Percentiles rank a stretch among this genome's conserved stretches.
Evolutionary conservation across 768 basidiomycete species (phyloP).

Genomic region (Tylopilus sp.): DNA sequence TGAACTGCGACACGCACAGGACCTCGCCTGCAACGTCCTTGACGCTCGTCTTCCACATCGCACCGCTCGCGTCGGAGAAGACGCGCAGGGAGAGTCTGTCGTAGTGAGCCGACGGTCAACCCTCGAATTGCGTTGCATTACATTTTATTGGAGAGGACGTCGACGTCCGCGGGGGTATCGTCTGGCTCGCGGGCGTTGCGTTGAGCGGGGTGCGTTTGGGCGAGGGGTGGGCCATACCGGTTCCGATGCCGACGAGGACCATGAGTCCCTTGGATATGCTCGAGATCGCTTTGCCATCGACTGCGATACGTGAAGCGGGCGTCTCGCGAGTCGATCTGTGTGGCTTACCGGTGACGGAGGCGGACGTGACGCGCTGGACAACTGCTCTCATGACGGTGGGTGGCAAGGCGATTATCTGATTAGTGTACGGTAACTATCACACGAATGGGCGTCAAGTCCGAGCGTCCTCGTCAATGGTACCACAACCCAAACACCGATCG

Average conservation of each 20-base stretch:
- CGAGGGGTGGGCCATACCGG: conserved; percentile 45
- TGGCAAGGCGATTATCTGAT: not conserved
- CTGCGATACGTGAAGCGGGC: conserved; percentile 38
- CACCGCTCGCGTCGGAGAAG: conserved; percentile 59
- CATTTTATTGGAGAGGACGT: conserved; percentile 81
- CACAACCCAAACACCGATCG: conserved; percentile 83
- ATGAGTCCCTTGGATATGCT: conserved; percentile 82
- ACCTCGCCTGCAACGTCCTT: conserved; percentile 89
- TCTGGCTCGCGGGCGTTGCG: conserved; percentile 47
- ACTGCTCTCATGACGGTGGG: conserved; percentile 68
- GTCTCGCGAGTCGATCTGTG: not conserved
- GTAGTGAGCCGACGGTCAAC: conserved; percentile 4
- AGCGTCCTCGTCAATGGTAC: conserved; percentile 47
- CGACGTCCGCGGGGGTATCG: conserved; percentile 74
- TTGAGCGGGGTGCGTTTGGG: conserved; percentile 2
- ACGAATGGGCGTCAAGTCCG: conserved; percentile 3
- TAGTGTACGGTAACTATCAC: not conserved
- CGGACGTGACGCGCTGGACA: conserved; percentile 77
- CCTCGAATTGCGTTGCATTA: conserved; percentile 28
- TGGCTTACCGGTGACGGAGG: conserved; percentile 74
- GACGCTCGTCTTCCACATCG: conserved; percentile 86
- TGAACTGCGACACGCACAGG: conserved; percentile 94
- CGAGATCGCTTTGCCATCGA: conserved; percentile 76
- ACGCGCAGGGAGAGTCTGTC: conserved; percentile 67
- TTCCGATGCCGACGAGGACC: conserved; percentile 87